Evolutionary conservation across 257 asterid species (phyloP).

Genomic region (Plantago major): DNA sequence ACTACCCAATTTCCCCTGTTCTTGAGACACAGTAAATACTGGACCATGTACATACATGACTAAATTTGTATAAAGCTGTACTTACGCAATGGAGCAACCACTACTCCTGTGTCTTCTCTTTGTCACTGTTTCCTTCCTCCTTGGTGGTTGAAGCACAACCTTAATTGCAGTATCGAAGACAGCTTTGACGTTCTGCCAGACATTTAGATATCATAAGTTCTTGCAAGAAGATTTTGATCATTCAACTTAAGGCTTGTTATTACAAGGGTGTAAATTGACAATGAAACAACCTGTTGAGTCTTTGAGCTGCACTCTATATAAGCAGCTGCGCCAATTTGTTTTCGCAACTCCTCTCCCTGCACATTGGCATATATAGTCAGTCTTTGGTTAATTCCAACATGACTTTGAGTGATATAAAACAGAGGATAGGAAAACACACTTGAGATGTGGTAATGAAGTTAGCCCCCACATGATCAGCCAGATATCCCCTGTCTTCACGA

Average conservation of each 20-base stretch:
- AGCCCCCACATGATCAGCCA: conserved; percentile 69
- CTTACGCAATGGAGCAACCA: conserved; percentile 88
- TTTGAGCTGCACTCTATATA: conserved; percentile 96
- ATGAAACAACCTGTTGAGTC: conserved; percentile 78
- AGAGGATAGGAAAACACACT: conserved; percentile 32
- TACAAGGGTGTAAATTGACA: background rate
- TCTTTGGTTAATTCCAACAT: background rate
- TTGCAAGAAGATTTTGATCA: background rate
- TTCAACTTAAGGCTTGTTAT: background rate
- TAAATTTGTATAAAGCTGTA: conserved; percentile 8
- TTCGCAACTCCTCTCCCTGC: conserved; percentile 96
- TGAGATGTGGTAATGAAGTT: conserved; percentile 74
- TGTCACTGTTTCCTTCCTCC: conserved; percentile 64
- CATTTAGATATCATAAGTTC: conserved; percentile 5
- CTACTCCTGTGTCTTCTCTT: conserved; percentile 53
- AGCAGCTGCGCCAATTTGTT: conserved; percentile 95
- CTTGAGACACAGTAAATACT: background rate
- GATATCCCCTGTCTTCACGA: conserved; percentile 65
- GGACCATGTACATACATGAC: background rate
- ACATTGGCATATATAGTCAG: background rate
- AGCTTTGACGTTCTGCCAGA: conserved; percentile 79
- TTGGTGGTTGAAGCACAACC: conserved; percentile 89
- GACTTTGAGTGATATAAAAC: background rate
- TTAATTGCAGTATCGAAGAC: conserved; percentile 91
- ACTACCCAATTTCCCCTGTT: no score